phyloP scores from a whole-genome alignment of 805 yeast species.

The Kuraishia molischiana region DNA sequence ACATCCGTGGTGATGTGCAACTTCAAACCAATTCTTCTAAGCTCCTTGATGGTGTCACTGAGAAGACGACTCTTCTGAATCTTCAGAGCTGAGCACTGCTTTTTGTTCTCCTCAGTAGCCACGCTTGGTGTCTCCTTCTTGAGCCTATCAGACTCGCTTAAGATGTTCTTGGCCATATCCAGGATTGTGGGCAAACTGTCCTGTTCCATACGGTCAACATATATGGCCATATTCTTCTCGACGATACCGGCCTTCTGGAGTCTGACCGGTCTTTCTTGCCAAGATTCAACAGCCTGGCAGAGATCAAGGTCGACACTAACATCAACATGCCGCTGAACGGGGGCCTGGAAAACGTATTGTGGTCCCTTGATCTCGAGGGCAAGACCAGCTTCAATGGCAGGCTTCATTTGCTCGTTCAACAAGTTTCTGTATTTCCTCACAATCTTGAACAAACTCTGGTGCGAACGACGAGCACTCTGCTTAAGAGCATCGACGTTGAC shows the following conservation, averaged over 20 bases:
- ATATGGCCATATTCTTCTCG: slow-evolving; percentile 44
- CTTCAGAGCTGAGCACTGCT: slow-evolving; percentile 57
- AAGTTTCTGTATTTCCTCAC: slow-evolving; percentile 72
- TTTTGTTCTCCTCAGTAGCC: slow-evolving; percentile 66
- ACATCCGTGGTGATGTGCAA: slow-evolving; percentile 56
- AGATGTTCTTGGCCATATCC: slow-evolving; percentile 43
- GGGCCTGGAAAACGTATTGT: not conserved
- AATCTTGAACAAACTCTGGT: slow-evolving; percentile 70
- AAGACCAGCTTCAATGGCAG: slow-evolving; percentile 53
- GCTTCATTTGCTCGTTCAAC: slow-evolving; percentile 38
- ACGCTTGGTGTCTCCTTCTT: slow-evolving; percentile 70
- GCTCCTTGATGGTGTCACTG: slow-evolving; percentile 67
- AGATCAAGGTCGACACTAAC: slow-evolving; percentile 6
- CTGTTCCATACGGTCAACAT: slow-evolving; percentile 22
- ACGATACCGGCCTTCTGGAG: slow-evolving; percentile 42
- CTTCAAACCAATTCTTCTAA: slow-evolving; percentile 70
- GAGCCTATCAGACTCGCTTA: slow-evolving; percentile 50
- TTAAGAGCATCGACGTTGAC: slow-evolving; percentile 88
- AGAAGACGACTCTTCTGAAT: slow-evolving; percentile 73
- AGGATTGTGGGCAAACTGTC: slow-evolving; percentile 38
- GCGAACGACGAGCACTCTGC: slow-evolving; percentile 89
- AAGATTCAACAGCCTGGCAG: slow-evolving; percentile 28
- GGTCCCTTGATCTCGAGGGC: not conserved
- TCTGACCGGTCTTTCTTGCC: slow-evolving; percentile 49
- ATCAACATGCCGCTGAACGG: not conserved